Evolutionary conservation across 202 grass and related monocot genomes (phyloP).

Genomic region (Zizania palustris): DNA sequence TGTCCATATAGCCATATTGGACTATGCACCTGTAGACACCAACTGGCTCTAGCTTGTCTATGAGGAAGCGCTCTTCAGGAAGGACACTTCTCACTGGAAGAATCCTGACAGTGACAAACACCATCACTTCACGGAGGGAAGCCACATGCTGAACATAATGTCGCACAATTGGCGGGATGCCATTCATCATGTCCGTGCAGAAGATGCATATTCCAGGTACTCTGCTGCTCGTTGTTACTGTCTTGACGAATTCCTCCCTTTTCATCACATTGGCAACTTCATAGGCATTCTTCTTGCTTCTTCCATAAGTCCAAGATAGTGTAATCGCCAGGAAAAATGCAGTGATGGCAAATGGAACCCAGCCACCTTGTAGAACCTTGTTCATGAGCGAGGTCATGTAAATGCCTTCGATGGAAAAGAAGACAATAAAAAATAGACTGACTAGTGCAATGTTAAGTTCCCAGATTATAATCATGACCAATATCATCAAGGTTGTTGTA

Average conservation of each 20-base stretch:
- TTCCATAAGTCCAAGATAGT: slow-evolving; percentile 74
- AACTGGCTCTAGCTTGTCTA: slow-evolving; percentile 46
- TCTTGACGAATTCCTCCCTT: slow-evolving; percentile 51
- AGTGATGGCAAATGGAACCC: slow-evolving; percentile 76
- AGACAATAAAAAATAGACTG: slow-evolving; percentile 45
- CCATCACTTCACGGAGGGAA: slow-evolving; percentile 57
- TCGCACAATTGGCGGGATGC: slow-evolving; percentile 72
- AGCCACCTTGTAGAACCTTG: slow-evolving; percentile 71
- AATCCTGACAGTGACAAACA: slow-evolving; percentile 72
- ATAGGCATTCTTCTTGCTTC: slow-evolving; percentile 66
- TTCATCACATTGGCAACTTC: slow-evolving; percentile 55
- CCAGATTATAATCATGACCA: slow-evolving; percentile 78
- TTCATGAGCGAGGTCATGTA: slow-evolving; percentile 71
- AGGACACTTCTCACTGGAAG: slow-evolving; percentile 65
- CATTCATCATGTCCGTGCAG: slow-evolving; percentile 81
- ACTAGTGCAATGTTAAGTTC: slow-evolving; percentile 41
- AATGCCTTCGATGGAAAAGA: slow-evolving; percentile 52
- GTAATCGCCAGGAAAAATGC: slow-evolving; percentile 66
- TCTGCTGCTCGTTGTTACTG: slow-evolving; percentile 35
- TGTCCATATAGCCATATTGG: slow-evolving; percentile 83
- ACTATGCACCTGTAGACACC: slow-evolving; percentile 72
- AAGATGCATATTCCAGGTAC: slow-evolving; percentile 71
- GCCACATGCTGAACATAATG: slow-evolving; percentile 64
- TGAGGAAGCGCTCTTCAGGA: slow-evolving; percentile 59
- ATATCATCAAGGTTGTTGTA: slow-evolving; percentile 61